A percentile compares a stretch with the other conserved stretches of the same genome.
These are phyloP conservation scores for Neopestalotiopsis clavispora DNA, from an alignment of 2,329 filamentous ascomycete genomes.

Conservation along the genomic window DNA sequence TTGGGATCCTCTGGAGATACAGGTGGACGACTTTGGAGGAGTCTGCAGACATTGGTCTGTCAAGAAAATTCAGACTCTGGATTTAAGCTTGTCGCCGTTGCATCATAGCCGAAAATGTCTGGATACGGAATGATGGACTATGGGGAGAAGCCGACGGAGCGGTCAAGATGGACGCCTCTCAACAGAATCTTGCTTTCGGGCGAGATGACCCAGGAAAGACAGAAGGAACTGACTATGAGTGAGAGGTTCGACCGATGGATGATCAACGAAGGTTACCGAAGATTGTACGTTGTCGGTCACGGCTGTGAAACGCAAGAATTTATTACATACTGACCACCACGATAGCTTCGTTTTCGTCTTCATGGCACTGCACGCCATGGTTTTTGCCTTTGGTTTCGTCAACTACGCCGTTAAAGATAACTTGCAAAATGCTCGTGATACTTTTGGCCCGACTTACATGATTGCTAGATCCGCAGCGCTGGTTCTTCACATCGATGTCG, in stretches of 20 bases:
- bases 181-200: constrained; percentile 83
- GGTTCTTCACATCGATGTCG: constrained; percentile 81
- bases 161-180: constrained; percentile 81
- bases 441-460: constrained; percentile 76
- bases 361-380: constrained; percentile 72
- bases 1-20: constrained; percentile 14
- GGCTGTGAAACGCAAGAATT: constrained; percentile 19
- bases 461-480: constrained; percentile 78
- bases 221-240: constrained; percentile 68
- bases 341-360: constrained; percentile 77
- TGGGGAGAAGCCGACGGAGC: constrained; percentile 62
- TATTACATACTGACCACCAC: constrained; percentile 25
- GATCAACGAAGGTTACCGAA: constrained; percentile 84
- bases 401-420: constrained; percentile 82
- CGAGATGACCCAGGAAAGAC: constrained; percentile 77
- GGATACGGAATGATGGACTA: constrained; percentile 38
- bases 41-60: constrained; percentile 17
- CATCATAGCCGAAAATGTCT: constrained; percentile 32
- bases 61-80: no score
- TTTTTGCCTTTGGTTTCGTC: constrained; percentile 81
- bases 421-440: constrained; percentile 66
- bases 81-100: no score
- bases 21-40: constrained; percentile 22
- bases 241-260: constrained; percentile 86
- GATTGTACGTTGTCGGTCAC: constrained; percentile 63